Evolutionary conservation across 177 flowering plant genomes (phyloP).

Genomic region (Vitis hybrid): DNA sequence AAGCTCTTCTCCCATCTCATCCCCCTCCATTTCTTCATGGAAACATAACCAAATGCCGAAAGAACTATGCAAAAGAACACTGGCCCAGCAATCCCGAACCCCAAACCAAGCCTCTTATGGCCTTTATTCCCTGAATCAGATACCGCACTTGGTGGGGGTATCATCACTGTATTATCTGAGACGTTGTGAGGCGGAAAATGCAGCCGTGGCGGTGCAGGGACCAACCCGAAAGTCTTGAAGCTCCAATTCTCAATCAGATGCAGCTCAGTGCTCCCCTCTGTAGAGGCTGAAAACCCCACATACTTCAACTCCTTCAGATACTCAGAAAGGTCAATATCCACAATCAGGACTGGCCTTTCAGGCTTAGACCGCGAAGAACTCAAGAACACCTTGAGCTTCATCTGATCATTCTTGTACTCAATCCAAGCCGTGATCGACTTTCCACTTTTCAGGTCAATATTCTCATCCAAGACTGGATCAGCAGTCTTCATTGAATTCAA

Average conservation of each 20-base stretch:
- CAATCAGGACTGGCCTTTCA: constrained; percentile 37
- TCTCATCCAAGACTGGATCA: constrained; percentile 28
- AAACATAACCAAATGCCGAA: constrained; percentile 47
- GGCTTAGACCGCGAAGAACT: constrained; percentile 63
- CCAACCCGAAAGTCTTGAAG: constrained; percentile 52
- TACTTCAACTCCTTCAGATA: constrained; percentile 49
- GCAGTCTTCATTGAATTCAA: constrained; percentile 54
- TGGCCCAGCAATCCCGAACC: constrained; percentile 65
- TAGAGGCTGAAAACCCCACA: constrained; percentile 78
- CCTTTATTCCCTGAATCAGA: constrained; percentile 26
- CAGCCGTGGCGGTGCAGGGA: constrained; percentile 27
- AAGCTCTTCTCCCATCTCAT: constrained; percentile 27
- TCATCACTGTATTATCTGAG: constrained; percentile 41
- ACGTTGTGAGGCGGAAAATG: constrained; percentile 46
- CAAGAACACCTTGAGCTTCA: constrained; percentile 55
- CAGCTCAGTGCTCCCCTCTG: constrained; percentile 81
- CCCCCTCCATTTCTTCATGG: constrained; percentile 48
- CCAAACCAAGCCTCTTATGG: constrained; percentile 45
- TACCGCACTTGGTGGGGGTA: constrained; percentile 27
- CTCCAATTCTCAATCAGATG: constrained; percentile 68
- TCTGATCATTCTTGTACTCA: constrained; percentile 52
- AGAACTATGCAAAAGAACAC: constrained; percentile 41
- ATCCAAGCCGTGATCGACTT: constrained; percentile 73
- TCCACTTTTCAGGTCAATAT: constrained; percentile 73
- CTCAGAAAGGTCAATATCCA: constrained; percentile 51